Base-by-base conservation (phyloP, 768 basidiomycete species). In the Bullera alba region DNA sequence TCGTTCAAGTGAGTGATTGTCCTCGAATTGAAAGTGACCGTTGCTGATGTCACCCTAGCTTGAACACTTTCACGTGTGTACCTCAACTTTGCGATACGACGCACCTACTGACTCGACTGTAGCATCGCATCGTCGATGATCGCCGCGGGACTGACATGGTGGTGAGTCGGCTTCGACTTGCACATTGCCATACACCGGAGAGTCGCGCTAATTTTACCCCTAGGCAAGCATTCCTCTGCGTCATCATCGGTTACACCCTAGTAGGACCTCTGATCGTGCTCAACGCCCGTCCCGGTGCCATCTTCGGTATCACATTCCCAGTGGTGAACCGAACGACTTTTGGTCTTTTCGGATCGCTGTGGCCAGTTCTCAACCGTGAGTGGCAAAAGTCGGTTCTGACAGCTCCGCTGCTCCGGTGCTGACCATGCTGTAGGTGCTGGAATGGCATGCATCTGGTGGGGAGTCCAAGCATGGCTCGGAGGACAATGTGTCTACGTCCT, bases 281-380 rank as follows among this genome's bases (percentile, higher is more conserved):
- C 56, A 89, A 87, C 63, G 86, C 84, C 22, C 79, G 83, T 23
- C 84, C 83, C 4, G 85, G 86, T 42, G 86, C 85, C 2, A 75
- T 84, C 12, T 83, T 83, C 63, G 85, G 88, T 48, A 73, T 86
- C 65, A 85, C 82, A 23, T 72, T 72, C 60, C 61, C 67, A 2
- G 63, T 61, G 21, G 61, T 70, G 19, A 52, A 56, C 27, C 78
- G 85, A 44, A 81, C 83, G n/a, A 83, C 80, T 54, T 87, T 86
- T 71, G 86, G 86, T 32, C 65, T 86, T 35, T 89, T 81, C 73
- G 86, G 86, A 23, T 81, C 81, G 41, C 67, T 85, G 39, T 88
- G 86, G 86, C 82, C 83, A 53, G 81, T 84, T 3, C 84, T 87
- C 70, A 72, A 75, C 41, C 63, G 72, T 67, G 56, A 53, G 51